Evolutionary conservation across 108 stramenopile genomes (phyloP), one percentile per base, ranked within the genome.

Genomic region (Pseudonitzschia delicatissima): DNA sequence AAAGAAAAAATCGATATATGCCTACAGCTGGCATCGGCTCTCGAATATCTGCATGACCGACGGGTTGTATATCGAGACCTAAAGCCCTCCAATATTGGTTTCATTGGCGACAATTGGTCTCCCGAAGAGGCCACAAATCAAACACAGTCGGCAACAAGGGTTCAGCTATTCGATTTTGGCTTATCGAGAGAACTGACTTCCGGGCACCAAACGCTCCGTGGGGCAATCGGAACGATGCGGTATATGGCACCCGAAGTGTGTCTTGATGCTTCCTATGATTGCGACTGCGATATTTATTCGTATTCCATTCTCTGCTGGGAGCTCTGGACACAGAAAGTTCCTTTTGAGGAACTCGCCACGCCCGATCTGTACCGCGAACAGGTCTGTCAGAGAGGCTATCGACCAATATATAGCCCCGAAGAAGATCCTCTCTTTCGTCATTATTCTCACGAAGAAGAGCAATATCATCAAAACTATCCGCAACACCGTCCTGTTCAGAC

Each of bases 181-280:
- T 45, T 77, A 5, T 65, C 50, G 47, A 32, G 49, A 18, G 37
- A 29, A 17, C 33, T 39, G 15, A 39, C 53, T 3, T 55, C 72
- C n/a, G 17, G 15, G 7, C 23, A 18, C 20, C 20, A 9, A 7
- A 39, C 23, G 7, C 32, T 79, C 35, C 67, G 60, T 28, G 72
- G 67, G 23, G 45, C 59, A 29, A 64, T 72, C 7, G 85, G 85
- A 37, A 70, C 75, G 20, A 70, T 63, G 23, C 68, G 82, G 13
- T 92, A 92, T 55, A 93, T 90, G 88, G 77, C 88, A 3, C 89
- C 88, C 3, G 90, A 91, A 66, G 86, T 87, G 4, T 85, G 82
- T 29, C 39, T 74, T 21, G 74, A 72, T 44, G 36, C 64, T 35
- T 74, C 77, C 21, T 88, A 88, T 64, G 86, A 88, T 61, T 72